Evolutionary conservation across 2,329 filamentous ascomycete genomes (phyloP), one percentile per base, ranked within the genome.

Genomic region (Gnomoniopsis smithogilvyi): DNA sequence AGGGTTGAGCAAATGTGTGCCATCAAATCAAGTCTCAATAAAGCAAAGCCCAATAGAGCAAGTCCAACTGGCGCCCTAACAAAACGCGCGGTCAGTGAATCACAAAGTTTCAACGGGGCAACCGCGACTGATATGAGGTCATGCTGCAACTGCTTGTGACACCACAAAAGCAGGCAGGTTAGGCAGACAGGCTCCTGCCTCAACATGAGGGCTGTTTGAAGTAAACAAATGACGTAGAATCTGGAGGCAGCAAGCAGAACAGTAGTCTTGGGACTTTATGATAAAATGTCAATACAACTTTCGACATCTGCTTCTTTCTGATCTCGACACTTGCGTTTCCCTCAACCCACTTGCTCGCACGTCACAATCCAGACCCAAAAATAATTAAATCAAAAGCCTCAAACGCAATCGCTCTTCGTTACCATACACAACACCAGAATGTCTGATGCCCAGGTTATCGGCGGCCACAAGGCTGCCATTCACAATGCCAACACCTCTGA

Each of bases 401-500:
- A 14, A n/a, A 30, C 41, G 33, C 17, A 36, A 2, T 41, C 19
- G 3, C 10, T 51, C 7, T 3, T 11, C 6, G 8, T 19, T 26
- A 14, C 51, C 10, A 1, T n/a, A 48, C 36, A 22, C 33, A 45
- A 17, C n/a, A n/a, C 62, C 69, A 77, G 64, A 45, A 82, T 81
- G 78, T 70, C 78, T 63, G 74, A 80, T 64, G 75, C 77, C 70
- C 79, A 83, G 63, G 67, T 83, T 63, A 77, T 80, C 64, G 80
- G 79, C 60, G 82, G 82, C 70, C 82, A 85, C 77, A 85, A 86
- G 76, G 82, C 81, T 59, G 81, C 77, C 68, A 65, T 84, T 62
- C 79, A 78, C 69, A 84, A 84, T 74, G 80, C 81, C 64, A 81
- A 83, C 69, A 78, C 76, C 56, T 83, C 80, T 0, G 67, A 82